phyloP scores from a whole-genome alignment of 2,329 filamentous ascomycete genomes.

The Fusarium temperatum region DNA sequence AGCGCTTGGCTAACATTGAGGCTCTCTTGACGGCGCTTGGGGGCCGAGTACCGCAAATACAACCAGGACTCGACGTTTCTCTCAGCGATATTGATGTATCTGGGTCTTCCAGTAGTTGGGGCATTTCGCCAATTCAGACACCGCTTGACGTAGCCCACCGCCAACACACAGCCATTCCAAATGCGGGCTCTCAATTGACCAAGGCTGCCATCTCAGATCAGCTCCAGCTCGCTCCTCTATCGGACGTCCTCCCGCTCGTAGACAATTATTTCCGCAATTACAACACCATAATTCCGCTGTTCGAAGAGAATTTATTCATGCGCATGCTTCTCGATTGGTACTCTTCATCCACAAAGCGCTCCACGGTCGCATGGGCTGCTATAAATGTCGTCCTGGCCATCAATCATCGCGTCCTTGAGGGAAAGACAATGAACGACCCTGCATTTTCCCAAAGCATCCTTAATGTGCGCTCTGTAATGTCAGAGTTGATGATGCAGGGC shows the following conservation, averaged over 20 bases:
- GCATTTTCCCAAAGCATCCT: constrained; percentile 40
- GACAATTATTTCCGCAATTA: constrained; percentile 35
- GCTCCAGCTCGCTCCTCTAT: constrained; percentile 21
- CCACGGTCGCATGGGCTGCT: constrained; percentile 43
- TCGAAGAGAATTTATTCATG: constrained; percentile 48
- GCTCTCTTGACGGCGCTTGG: constrained; percentile 12
- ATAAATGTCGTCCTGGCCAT: constrained; percentile 50
- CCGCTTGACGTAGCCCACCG: neutral
- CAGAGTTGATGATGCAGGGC: constrained; percentile 45
- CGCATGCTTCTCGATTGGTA: constrained; percentile 48
- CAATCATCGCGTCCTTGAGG: constrained; percentile 38
- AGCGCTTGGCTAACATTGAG: constrained; percentile 33
- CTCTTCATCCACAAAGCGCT: constrained; percentile 21
- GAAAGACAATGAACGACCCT: constrained; percentile 29
- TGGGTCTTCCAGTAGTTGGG: neutral
- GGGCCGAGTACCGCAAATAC: neutral
- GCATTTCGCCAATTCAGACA: neutral
- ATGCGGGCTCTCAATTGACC: neutral
- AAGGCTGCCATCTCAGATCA: neutral
- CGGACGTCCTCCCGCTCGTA: constrained; percentile 31
- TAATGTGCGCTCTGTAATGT: constrained; percentile 45
- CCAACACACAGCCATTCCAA: neutral
- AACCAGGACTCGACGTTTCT: neutral
- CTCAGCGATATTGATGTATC: neutral
- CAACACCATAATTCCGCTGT: constrained; percentile 44